phyloP scores from a whole-genome alignment of 257 asterid species.

The Jasminum sambac region DNA sequence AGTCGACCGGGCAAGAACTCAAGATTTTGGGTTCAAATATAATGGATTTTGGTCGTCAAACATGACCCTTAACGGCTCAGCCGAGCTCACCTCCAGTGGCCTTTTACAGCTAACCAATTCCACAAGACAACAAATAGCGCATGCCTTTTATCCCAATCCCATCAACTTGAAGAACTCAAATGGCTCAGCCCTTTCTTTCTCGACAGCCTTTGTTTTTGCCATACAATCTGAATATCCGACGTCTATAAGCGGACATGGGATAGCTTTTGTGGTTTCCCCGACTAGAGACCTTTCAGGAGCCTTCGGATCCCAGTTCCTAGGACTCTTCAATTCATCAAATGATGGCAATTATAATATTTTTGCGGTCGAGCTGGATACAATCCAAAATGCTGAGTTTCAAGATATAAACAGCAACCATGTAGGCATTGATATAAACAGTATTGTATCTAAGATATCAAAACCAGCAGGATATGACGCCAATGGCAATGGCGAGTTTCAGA shows the following conservation, averaged over 20 bases:
- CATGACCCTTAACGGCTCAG: constrained; percentile 55
- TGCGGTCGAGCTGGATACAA: constrained; percentile 66
- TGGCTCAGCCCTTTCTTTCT: constrained; percentile 41
- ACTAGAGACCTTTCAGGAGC: constrained; percentile 38
- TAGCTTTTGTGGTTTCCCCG: constrained; percentile 57
- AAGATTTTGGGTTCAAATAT: constrained; percentile 20
- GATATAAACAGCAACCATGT: constrained; percentile 57
- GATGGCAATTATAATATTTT: constrained; percentile 38
- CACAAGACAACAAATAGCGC: constrained; percentile 42
- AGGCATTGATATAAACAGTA: constrained; percentile 49
- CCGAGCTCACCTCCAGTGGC: constrained; percentile 39
- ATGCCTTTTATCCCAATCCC: constrained; percentile 56
- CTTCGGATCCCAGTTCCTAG: constrained; percentile 46
- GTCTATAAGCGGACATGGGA: constrained; percentile 48
- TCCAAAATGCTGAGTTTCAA: constrained; percentile 36
- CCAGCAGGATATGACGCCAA: constrained; percentile 41
- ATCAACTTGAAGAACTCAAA: constrained; percentile 43
- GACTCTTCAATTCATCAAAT: constrained; percentile 49
- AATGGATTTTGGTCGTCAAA: constrained; percentile 47
- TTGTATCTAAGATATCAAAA: constrained; percentile 27
- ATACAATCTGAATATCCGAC: constrained; percentile 42
- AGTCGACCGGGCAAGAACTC: not conserved
- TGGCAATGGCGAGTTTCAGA: constrained; percentile 21
- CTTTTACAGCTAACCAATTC: constrained; percentile 50
- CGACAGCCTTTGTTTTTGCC: constrained; percentile 62